phyloP scores from a whole-genome alignment of 208 protist species.

The Wallacemonas sp. region DNA sequence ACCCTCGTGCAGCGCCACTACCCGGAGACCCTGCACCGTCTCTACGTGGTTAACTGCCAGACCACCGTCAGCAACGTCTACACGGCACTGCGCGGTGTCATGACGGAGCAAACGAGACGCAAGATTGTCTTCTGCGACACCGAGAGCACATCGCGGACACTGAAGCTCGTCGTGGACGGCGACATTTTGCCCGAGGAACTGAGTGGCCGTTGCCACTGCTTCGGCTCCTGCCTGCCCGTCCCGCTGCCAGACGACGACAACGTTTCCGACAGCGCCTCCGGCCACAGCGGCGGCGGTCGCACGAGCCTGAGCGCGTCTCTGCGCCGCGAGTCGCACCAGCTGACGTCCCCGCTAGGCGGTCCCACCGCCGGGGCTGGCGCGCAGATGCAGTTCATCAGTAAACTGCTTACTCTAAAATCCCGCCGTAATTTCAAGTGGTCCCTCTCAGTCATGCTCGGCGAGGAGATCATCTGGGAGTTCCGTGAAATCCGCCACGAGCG shows the following conservation, averaged over 20 bases:
- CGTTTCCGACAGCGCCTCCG: background rate
- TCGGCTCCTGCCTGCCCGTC: constrained; percentile 43
- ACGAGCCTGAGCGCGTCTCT: constrained; percentile 8
- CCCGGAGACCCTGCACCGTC: constrained; percentile 55
- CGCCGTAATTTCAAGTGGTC: constrained; percentile 30
- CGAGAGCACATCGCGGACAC: constrained; percentile 26
- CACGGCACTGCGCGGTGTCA: constrained; percentile 23
- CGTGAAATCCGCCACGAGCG: constrained; percentile 29
- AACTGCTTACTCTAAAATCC: constrained; percentile 24
- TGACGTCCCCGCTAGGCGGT: background rate
- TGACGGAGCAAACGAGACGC: constrained; percentile 27
- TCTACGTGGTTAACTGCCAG: constrained; percentile 62
- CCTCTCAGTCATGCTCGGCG: constrained; percentile 31
- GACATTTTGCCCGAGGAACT: constrained; percentile 47
- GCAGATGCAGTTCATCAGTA: constrained; percentile 5
- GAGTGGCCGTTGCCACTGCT: constrained; percentile 50
- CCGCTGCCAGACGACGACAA: background rate
- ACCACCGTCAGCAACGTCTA: constrained; percentile 35
- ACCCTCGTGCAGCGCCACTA: constrained; percentile 43
- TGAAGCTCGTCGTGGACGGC: constrained; percentile 40
- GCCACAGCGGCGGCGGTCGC: background rate
- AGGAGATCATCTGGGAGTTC: constrained; percentile 77
- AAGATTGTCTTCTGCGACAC: constrained; percentile 56
- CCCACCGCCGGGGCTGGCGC: background rate
- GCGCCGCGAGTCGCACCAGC: background rate